These are phyloP conservation scores for Chaetomium globosum DNA, from an alignment of 2,329 filamentous ascomycete genomes.

Conservation along the genomic window DNA sequence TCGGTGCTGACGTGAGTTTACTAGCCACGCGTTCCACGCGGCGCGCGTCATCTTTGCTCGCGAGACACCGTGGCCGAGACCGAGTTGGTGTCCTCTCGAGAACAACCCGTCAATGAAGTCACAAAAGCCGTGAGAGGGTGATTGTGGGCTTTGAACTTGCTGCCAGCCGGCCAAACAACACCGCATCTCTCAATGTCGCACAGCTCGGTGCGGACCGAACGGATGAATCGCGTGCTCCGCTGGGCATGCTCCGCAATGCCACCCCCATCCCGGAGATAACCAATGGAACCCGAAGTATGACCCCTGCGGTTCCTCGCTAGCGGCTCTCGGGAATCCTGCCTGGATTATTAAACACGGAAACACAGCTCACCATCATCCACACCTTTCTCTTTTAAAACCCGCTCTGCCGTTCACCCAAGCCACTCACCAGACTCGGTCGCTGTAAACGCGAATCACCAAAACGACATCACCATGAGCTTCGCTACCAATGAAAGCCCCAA, in stretches of 20 bases:
- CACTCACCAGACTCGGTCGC: background rate
- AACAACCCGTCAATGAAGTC: background rate
- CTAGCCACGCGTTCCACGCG: background rate
- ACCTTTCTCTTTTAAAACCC: background rate
- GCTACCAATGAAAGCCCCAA: background rate
- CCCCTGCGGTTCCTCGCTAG: background rate
- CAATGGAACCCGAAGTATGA: background rate
- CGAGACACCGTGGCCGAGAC: no score
- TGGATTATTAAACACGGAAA: background rate
- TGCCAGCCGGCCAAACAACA: background rate
- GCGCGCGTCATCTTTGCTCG: background rate
- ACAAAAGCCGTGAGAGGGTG: background rate
- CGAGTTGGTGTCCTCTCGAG: background rate
- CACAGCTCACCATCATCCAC: background rate
- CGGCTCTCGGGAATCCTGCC: background rate
- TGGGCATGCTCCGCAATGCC: background rate
- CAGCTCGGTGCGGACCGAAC: background rate
- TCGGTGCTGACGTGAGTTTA: background rate
- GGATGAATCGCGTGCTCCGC: constrained; percentile 12
- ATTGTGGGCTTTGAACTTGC: background rate
- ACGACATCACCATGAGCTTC: constrained; percentile 19
- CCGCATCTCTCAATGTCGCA: background rate
- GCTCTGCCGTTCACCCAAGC: background rate
- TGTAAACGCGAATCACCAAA: background rate
- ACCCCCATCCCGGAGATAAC: constrained; percentile 5